Conservation (phyloP, 306 rosid species). For the Glycine latifolia region DNA sequence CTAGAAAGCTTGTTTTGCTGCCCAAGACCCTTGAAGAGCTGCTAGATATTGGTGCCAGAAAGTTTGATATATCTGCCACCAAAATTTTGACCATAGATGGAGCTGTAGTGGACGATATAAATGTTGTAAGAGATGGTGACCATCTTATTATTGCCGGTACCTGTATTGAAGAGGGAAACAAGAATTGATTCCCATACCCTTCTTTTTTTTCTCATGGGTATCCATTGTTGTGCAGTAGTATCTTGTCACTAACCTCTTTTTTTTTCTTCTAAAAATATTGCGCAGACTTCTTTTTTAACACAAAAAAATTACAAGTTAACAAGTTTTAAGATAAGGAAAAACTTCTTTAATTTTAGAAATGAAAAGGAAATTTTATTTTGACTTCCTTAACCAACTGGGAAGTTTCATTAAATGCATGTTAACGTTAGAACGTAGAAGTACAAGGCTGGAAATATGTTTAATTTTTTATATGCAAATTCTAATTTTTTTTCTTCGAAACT, state of each 20-base stretch:
- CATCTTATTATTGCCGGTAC: constrained; percentile 57
- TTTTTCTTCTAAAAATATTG: too few species aligned
- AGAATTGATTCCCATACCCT: constrained; percentile 11
- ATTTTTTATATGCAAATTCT: too few species aligned
- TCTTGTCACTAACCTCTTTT: neutral
- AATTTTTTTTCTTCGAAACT: too few species aligned
- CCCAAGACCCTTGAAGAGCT: constrained; percentile 65
- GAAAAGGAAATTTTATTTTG: too few species aligned
- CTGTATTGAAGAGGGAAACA: constrained; percentile 12
- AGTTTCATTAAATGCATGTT: too few species aligned
- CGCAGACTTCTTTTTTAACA: too few species aligned
- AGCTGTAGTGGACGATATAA: constrained; percentile 69
- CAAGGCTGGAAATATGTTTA: too few species aligned
- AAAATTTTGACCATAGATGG: constrained; percentile 63
- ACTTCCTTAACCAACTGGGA: too few species aligned
- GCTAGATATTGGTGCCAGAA: constrained; percentile 63
- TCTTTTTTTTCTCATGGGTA: neutral
- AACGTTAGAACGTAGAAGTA: too few species aligned
- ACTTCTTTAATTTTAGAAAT: too few species aligned
- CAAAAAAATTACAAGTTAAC: too few species aligned
- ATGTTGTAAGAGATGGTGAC: constrained; percentile 72
- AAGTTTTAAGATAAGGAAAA: too few species aligned
- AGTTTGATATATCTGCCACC: constrained; percentile 56
- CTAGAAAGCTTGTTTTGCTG: constrained; percentile 59
- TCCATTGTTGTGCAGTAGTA: neutral